A percentile compares a stretch with the other conserved stretches of the same genome.
Conservation (phyloP, 352 stramenopile species). For the Phytopythium cucurbitacearum region DNA sequence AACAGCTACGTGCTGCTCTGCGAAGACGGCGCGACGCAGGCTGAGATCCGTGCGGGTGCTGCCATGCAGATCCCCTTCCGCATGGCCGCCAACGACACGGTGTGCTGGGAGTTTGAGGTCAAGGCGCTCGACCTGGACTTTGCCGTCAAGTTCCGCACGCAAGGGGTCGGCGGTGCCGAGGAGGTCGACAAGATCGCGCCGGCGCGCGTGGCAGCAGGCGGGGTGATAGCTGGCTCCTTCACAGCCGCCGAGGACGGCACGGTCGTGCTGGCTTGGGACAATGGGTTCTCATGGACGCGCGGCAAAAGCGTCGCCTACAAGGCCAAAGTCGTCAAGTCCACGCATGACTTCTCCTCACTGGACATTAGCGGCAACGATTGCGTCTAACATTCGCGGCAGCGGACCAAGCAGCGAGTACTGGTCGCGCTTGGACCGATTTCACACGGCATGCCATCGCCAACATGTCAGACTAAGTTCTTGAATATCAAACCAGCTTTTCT, state of each 20-base stretch:
- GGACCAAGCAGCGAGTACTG: too few species aligned
- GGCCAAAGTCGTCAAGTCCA: constrained; percentile 72
- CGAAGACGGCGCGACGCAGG: constrained; percentile 61
- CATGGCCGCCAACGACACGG: constrained; percentile 60
- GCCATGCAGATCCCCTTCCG: constrained; percentile 66
- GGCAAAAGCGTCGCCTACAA: constrained; percentile 74
- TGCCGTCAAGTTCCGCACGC: constrained; percentile 64
- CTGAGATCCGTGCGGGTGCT: constrained; percentile 58
- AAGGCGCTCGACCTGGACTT: constrained; percentile 65
- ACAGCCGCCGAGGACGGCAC: constrained; percentile 61
- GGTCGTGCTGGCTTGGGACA: constrained; percentile 72
- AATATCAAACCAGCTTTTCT: too few species aligned
- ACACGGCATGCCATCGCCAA: too few species aligned
- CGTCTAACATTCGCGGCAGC: constrained; percentile 20
- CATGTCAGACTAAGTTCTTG: too few species aligned
- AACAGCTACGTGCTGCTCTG: constrained; percentile 65
- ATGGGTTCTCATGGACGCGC: constrained; percentile 65
- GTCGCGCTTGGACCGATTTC: too few species aligned
- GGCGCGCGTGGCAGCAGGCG: constrained; percentile 26
- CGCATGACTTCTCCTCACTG: constrained; percentile 66
- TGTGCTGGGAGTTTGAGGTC: constrained; percentile 77
- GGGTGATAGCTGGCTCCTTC: constrained; percentile 46
- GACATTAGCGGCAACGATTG: constrained; percentile 76
- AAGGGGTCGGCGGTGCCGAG: constrained; percentile 58
- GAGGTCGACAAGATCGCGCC: constrained; percentile 53